These are phyloP conservation scores for Alternaria burnsii DNA, from an alignment of 2,329 filamentous ascomycete species.

Conservation along the genomic window DNA sequence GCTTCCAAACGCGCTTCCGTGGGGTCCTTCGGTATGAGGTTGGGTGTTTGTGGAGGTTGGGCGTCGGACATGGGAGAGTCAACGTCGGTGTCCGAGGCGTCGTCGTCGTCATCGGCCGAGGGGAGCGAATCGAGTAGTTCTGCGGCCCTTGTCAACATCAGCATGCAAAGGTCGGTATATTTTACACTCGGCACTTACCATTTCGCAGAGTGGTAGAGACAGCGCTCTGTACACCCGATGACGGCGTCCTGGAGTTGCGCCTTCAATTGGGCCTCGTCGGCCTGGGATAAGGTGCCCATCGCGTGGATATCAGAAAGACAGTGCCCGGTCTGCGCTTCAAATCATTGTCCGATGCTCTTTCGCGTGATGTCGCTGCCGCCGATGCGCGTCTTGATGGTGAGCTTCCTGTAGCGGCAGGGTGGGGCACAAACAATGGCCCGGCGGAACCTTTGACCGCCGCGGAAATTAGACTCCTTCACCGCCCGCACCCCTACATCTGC, in stretches of 20 bases:
- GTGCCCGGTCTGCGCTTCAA: not conserved
- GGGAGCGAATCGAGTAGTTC: slow-evolving; percentile 89
- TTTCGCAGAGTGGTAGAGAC: slow-evolving; percentile 95
- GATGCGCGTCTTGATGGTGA: slow-evolving; percentile 34
- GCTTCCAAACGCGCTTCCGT: slow-evolving; percentile 79
- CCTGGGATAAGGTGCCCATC: slow-evolving; percentile 46
- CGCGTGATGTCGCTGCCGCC: slow-evolving; percentile 9
- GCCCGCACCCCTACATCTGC: slow-evolving; percentile 16
- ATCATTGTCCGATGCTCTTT: not conserved
- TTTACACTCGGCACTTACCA: slow-evolving; percentile 67
- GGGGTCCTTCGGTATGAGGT: slow-evolving; percentile 66
- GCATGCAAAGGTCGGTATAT: slow-evolving; percentile 15
- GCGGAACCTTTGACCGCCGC: slow-evolving; percentile 30
- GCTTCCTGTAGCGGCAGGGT: slow-evolving; percentile 27
- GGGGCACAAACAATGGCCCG: slow-evolving; percentile 28
- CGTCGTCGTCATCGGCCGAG: slow-evolving; percentile 61
- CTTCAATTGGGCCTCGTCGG: slow-evolving; percentile 68
- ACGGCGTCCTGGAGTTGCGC: slow-evolving; percentile 83
- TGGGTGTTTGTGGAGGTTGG: slow-evolving; percentile 54
- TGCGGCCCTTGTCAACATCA: slow-evolving; percentile 74
- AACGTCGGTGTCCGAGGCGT: slow-evolving; percentile 64
- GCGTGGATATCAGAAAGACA: not conserved
- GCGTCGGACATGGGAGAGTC: slow-evolving; percentile 67
- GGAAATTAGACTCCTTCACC: slow-evolving; percentile 12
- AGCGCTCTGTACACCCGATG: slow-evolving; percentile 90